Evolutionary conservation across 108 stramenopile genomes (phyloP), one percentile per base, ranked within the genome.

Genomic region (Pseudonitzschia multiseries): DNA sequence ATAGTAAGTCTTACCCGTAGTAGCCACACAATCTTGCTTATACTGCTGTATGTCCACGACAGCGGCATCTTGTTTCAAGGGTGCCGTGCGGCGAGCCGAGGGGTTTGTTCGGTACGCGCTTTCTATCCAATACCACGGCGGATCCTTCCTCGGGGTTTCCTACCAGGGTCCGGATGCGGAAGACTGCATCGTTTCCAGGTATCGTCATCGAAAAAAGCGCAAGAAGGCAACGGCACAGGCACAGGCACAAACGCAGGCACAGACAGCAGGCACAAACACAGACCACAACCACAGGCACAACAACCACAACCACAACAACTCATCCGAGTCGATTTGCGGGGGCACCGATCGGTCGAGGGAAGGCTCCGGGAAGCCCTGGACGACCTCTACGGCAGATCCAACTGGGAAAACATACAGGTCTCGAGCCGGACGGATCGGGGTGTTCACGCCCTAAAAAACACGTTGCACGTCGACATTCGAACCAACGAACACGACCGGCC

Each of bases 371-470:
- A 84, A 48, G 93, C 93, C 27, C 68, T 93, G 20, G 62, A 78
- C 46, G 46, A 65, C 28, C 60, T 90, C 27, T 81, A 90, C 22
- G 85, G 84, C 21, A 62, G 15, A 29, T n/a, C 21, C 28, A 69
- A 76, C 36, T 90, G 80, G 78, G 77, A 84, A 62, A 90, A 95
- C 54, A 77, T 95, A 18, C 86, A 90, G 71, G 91, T 91, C 6
- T 80, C 79, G 51, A 89, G 88, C 17, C 81, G 93, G 26, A 95
- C 93, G 2, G 93, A 95, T 80, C 81, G 91, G 43, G 89, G 90
- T 26, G 93, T 94, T 0, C 93, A 95, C 80, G 91, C 93, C 17
- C 76, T 89, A 70, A 84, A 87, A 56, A 95, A 95, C 75, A 95
- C 93, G 4, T 84, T 84, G 67, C 93, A 95, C 66, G 90, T 95